Conservation (phyloP, 2,329 filamentous ascomycete species). For the Alternaria gaisen region DNA sequence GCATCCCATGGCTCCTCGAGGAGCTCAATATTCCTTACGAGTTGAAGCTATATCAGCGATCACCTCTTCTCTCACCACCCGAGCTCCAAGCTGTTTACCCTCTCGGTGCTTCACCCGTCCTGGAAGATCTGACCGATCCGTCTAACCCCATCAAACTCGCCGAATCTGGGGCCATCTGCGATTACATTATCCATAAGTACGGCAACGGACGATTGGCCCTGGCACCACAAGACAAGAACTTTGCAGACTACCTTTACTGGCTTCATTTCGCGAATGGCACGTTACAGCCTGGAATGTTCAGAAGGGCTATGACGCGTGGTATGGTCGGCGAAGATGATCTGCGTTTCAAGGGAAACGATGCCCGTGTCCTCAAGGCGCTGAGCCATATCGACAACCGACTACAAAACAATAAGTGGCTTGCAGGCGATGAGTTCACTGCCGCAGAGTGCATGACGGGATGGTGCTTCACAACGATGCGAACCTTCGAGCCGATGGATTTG, state of each 20-base stretch:
- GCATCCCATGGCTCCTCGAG: slow-evolving; percentile 71
- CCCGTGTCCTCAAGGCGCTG: slow-evolving; percentile 53
- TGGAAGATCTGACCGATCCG: slow-evolving; percentile 60
- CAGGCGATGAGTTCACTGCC: slow-evolving; percentile 68
- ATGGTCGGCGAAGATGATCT: slow-evolving; percentile 46
- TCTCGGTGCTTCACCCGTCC: slow-evolving; percentile 66
- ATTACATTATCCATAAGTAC: slow-evolving; percentile 68
- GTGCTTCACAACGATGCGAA: slow-evolving; percentile 68
- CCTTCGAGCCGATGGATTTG: slow-evolving; percentile 57
- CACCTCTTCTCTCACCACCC: slow-evolving; percentile 54
- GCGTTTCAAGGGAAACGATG: slow-evolving; percentile 45
- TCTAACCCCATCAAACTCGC: slow-evolving; percentile 63
- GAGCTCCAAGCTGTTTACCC: slow-evolving; percentile 48
- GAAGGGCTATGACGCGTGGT: slow-evolving; percentile 38
- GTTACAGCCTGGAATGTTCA: slow-evolving; percentile 50
- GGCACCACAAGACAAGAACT: slow-evolving; percentile 57
- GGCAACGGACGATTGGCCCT: slow-evolving; percentile 59
- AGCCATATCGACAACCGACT: slow-evolving; percentile 61
- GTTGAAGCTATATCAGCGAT: slow-evolving; percentile 58
- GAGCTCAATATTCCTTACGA: slow-evolving; percentile 67
- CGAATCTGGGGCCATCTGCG: slow-evolving; percentile 67
- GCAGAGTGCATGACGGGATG: slow-evolving; percentile 73
- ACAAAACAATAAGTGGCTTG: slow-evolving; percentile 61
- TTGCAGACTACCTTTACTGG: slow-evolving; percentile 71
- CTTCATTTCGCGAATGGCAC: slow-evolving; percentile 64